Base-by-base conservation (phyloP, 169 alveolate species). In the Plasmodium knowlesi region DNA sequence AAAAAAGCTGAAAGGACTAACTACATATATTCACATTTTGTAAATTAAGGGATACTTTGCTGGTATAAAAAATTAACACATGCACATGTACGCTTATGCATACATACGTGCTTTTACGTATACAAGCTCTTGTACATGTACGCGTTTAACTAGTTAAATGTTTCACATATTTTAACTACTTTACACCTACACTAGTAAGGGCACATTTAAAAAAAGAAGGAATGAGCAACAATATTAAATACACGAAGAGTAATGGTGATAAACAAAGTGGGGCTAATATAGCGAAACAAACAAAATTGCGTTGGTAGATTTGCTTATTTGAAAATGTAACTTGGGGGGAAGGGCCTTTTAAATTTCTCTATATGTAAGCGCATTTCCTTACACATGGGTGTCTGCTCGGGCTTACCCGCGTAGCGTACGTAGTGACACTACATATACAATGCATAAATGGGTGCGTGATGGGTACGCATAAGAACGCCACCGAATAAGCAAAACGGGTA, bases 241-340 rank as follows among this genome's bases (percentile, higher is more conserved):
- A 83, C 43, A 82, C 25, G 4, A 14, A 39, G 34, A 28, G 61
- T 3, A 78, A 78, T 78, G 53, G 28, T 78, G 54, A 39, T 34
- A 78, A 78, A 78, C n/a, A 61, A 22, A 61, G 34, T 25, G 74
- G 25, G 74, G 32, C 28, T 34, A 78, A 78, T 37, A 12, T 37
- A 28, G 46, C 46, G 28, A 83, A 83, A 61, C 92, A 83, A 67
- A 83, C 82, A 83, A 83, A 83, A 83, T 39, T 57, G 73, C 72
- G 82, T 67, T 16, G 41, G 73, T 83, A 16, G 34, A 83, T 83
- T 34, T 82, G 89, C 22, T 61, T 83, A 83, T 70, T 61, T 67
- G 72, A 30, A 83, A 32, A 83, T 61, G 70, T 10, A 34, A 37
- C 41, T n/a, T 50, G 32, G 19, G 67, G 41, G 71, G 4, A 46